Base-by-base conservation (phyloP, 371 early-diverging fungal genomes). In the Rhizopus delemar region DNA sequence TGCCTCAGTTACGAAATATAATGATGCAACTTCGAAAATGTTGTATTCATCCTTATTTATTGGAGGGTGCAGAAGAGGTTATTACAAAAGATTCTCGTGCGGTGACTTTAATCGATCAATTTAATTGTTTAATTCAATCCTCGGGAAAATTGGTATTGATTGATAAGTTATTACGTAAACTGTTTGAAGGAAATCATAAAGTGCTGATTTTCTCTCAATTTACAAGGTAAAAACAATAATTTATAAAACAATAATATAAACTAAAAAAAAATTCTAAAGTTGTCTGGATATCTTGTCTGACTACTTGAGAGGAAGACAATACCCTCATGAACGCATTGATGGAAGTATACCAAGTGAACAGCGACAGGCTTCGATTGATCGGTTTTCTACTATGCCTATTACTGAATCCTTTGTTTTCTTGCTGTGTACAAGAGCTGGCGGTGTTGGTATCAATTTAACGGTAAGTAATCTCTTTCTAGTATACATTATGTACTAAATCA, bases 141-240 rank as follows among this genome's bases (percentile, higher is more conserved):
- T 93, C 92, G 29, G 95, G 95, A 52, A 97, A 96, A 73, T 74
- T 97, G 76, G 86, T 72, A 31, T 63, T 91, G 46, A 85, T 96
- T 50, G 94, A 95, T 66, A 93, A 95, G 72, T 71, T 96, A 4
- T 75, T 98, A 32, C 77, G 63, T 38, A 90, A 89, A 62, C 65
- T 96, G 60, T 85, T 86, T 63, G 85, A 81, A 33, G 86, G 86
- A 0, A 93, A 92, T 9, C 93, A 94, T 71, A 89, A 92, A 62
- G 95, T 96, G 9, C 75, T 98, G 43, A 94, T 98, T 53, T 98
- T 96, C 69, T 94, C 94, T 4, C 96, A 96, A 71, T 94, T 96
- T 87, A 93, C 94, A n/a, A 69, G 79, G 56, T 75, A 84, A 63
- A 28, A 54, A 49, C 48, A 12, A 15, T 0, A 12, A 12, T 22